Base-by-base conservation (phyloP, 2,329 filamentous ascomycete species). In the Beauveria pseudobassiana region DNA sequence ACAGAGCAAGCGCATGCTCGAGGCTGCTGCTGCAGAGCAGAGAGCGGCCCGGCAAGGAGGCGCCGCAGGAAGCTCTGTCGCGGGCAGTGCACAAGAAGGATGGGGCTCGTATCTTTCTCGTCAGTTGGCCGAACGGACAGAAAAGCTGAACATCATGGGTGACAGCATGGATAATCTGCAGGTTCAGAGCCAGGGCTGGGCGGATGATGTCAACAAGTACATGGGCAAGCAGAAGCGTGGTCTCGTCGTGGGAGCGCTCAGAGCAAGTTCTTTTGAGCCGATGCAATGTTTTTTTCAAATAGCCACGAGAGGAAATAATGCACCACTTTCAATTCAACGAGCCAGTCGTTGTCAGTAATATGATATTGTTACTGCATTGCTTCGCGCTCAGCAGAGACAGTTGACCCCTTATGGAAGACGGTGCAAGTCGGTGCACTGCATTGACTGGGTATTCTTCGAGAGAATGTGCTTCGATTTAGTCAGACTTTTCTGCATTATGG, bases 61-160 rank as follows among this genome's bases (percentile, higher is more conserved):
- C 20, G 71, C 71, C 63, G 67, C 66, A 2, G 72, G 66, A 1
- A 63, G 26, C 18, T n/a, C 38, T 16, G 67, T 65, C 5, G 66
- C 65, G 6, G 71, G 61, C 16, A 63, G 65, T 54, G 62, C 74
- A 63, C 77, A 83, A 63, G 87, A 96, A 67, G 84, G 84, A 0
- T 88, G 85, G 85, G 84, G 85, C 68, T 87, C 91, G 49, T 98
- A 96, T 71, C 86, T 98, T 74, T 87, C 89, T 10, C 82, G 93
- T 42, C 91, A 96, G 73, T 75, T 99, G 51, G 92, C 96, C 68
- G 93, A 98, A 75, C 79, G 95, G 56, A 96, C 95, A 0, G 91
- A 98, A 76, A 91, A 88, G 70, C 78, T 99, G 62, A 89, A 87
- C 50, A 78, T 96, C 5, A 87, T 93, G 75, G 89, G 88, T 2